These are phyloP conservation scores for Zygosaccharomyces pseudobailii DNA, from an alignment of 1,139 yeast species.

Conservation along the genomic window DNA sequence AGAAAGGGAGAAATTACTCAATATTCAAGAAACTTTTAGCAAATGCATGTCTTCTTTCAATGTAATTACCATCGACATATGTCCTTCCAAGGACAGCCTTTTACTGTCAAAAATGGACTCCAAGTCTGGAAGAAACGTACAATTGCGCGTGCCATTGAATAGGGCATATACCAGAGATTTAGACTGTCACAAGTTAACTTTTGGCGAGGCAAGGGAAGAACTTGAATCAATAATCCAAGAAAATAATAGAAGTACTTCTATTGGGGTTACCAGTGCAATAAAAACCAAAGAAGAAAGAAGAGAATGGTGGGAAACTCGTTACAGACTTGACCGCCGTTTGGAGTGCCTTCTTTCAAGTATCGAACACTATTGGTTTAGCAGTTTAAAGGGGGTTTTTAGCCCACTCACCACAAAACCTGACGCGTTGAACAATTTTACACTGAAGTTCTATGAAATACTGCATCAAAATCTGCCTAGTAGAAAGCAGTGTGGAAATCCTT, in stretches of 20 bases:
- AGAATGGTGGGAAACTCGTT: constrained; percentile 75
- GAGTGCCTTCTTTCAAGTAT: constrained; percentile 51
- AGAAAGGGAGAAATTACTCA: constrained; percentile 8
- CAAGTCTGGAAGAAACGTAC: constrained; percentile 37
- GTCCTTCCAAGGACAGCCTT: constrained; percentile 54
- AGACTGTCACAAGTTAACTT: constrained; percentile 42
- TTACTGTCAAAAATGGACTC: constrained; percentile 46
- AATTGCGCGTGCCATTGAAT: constrained; percentile 55
- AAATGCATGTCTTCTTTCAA: constrained; percentile 41
- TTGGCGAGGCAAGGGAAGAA: constrained; percentile 43
- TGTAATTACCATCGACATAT: constrained; percentile 59
- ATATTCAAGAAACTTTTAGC: constrained; percentile 38
- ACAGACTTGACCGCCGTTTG: constrained; percentile 54
- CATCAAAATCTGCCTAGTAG: constrained; percentile 39
- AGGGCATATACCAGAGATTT: constrained; percentile 47
- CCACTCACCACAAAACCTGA: constrained; percentile 31
- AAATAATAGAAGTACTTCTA: constrained; percentile 59
- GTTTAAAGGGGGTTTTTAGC: constrained; percentile 60
- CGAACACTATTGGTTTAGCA: constrained; percentile 76
- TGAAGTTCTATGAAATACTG: constrained; percentile 36
- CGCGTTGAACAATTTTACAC: constrained; percentile 38
- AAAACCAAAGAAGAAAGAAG: constrained; percentile 57
- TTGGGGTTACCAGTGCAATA: constrained; percentile 43
- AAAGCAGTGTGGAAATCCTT: constrained; percentile 23
- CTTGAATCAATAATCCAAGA: constrained; percentile 49